These are phyloP conservation scores for Globisporangium spinosum DNA, from an alignment of 352 stramenopile species.

Conservation along the genomic window DNA sequence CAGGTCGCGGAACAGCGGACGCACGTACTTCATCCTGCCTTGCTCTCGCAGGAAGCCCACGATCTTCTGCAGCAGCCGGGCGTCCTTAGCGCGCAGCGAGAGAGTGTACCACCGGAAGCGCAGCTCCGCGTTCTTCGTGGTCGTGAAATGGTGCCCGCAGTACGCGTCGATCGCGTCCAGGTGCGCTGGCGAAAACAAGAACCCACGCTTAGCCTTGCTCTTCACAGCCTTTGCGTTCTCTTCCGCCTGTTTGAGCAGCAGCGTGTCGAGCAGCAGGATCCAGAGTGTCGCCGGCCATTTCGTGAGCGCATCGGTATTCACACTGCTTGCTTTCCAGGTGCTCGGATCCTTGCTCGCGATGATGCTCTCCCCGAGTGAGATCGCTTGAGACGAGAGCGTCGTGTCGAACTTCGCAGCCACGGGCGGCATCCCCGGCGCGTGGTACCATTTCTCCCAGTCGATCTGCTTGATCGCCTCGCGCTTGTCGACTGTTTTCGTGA, in stretches of 20 bases:
- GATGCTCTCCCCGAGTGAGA: constrained; percentile 40
- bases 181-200: constrained; percentile 15
- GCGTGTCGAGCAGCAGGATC: constrained; percentile 58
- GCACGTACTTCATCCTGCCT: constrained; percentile 76
- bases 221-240: not conserved
- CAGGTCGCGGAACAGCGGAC: constrained; percentile 60
- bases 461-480: constrained; percentile 54
- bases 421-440: constrained; percentile 86
- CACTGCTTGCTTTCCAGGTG: constrained; percentile 22
- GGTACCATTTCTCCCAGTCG: constrained; percentile 93
- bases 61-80: constrained; percentile 36
- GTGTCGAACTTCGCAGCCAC: constrained; percentile 88
- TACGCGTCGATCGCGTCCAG: constrained; percentile 60
- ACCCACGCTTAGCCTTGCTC: not conserved
- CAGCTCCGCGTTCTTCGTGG: constrained; percentile 61
- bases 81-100: constrained; percentile 43
- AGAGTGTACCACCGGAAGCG: constrained; percentile 72
- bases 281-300: constrained; percentile 49
- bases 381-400: constrained; percentile 55
- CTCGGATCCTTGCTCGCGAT: constrained; percentile 20
- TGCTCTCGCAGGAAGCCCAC: constrained; percentile 58
- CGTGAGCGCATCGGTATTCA: constrained; percentile 3
- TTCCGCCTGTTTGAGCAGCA: constrained; percentile 23
- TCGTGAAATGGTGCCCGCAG: constrained; percentile 36
- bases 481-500: constrained; percentile 40